Conservation (phyloP, 2,329 filamentous ascomycete species). For the Neonectria faginata region DNA sequence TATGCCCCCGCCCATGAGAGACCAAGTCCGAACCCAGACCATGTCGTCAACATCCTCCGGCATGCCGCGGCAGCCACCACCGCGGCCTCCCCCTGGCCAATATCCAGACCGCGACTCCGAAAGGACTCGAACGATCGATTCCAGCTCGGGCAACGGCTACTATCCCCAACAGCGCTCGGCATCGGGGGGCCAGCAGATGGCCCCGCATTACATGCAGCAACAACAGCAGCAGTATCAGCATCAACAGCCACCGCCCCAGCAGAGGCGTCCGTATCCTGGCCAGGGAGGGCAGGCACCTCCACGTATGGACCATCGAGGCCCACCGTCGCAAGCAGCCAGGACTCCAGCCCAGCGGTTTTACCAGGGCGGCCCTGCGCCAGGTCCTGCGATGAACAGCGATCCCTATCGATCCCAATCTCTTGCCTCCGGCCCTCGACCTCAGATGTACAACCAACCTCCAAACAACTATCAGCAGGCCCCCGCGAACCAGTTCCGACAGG, state of each 20-base stretch:
- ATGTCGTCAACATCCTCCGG: conserved; percentile 69
- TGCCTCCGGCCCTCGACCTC: conserved; percentile 79
- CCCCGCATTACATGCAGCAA: conserved; percentile 61
- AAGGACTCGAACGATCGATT: conserved; percentile 49
- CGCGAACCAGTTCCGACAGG: conserved; percentile 81
- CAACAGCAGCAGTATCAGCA: conserved; percentile 59
- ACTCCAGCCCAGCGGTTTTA: conserved; percentile 70
- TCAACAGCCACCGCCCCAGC: conserved; percentile 47
- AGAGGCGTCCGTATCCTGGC: conserved; percentile 59
- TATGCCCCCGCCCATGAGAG: conserved; percentile 62
- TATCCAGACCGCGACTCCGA: conserved; percentile 50
- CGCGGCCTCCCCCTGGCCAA: conserved; percentile 60
- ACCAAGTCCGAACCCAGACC: conserved; percentile 80
- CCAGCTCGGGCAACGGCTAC: conserved; percentile 63
- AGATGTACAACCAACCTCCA: conserved; percentile 74
- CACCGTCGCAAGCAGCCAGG: conserved; percentile 57
- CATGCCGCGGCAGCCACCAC: conserved; percentile 74
- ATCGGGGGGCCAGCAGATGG: conserved; percentile 61
- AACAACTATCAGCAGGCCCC: conserved; percentile 73
- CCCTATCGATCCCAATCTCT: conserved; percentile 93
- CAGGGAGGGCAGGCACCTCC: conserved; percentile 65
- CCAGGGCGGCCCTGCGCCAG: conserved; percentile 64
- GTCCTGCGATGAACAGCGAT: conserved; percentile 83
- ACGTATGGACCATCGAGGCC: conserved; percentile 72
- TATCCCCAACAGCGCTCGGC: conserved; percentile 65